Conservation (phyloP, 495 filamentous ascomycete species). For the Sordaria brevicollis region DNA sequence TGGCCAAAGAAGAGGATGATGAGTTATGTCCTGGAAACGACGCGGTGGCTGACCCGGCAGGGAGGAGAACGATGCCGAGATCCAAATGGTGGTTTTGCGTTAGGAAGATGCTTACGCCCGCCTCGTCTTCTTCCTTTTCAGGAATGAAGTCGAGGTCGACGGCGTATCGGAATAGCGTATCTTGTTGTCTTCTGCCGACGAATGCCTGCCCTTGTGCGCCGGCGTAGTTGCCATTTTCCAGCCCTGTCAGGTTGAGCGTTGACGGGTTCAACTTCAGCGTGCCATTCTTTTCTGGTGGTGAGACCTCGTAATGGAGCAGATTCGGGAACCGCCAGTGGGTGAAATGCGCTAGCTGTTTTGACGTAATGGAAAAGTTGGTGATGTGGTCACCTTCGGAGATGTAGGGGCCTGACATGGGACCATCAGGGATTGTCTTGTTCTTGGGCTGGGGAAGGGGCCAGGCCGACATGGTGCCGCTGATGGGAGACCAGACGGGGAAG, state of each 20-base stretch:
- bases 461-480: constrained; percentile 36
- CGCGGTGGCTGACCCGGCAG: constrained; percentile 1
- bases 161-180: constrained; percentile 39
- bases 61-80: constrained; percentile 37
- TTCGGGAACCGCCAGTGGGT: constrained; percentile 39
- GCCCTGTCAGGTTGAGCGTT: constrained; percentile 35
- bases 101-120: constrained; percentile 36
- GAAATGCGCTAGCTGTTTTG: constrained; percentile 32
- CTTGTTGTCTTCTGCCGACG: constrained; percentile 36
- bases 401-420: constrained; percentile 18
- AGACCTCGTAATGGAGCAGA: constrained; percentile 28
- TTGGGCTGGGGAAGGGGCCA: constrained; percentile 26
- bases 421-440: constrained; percentile 4
- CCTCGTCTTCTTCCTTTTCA: constrained; percentile 23
- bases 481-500: constrained; percentile 31
- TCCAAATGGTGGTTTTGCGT: constrained; percentile 45
- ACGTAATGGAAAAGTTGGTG: constrained; percentile 26
- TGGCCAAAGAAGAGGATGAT: background rate
- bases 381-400: constrained; percentile 28
- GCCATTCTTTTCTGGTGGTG: constrained; percentile 22
- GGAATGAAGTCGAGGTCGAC: constrained; percentile 34
- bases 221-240: constrained; percentile 33
- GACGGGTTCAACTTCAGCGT: constrained; percentile 34
- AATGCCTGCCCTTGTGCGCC: constrained; percentile 35
- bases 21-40: background rate